A percentile compares a stretch with the other conserved stretches of the same genome.
These are phyloP conservation scores for Tulasnella sp. DNA, from an alignment of 768 basidiomycete genomes.

Conservation along the genomic window DNA sequence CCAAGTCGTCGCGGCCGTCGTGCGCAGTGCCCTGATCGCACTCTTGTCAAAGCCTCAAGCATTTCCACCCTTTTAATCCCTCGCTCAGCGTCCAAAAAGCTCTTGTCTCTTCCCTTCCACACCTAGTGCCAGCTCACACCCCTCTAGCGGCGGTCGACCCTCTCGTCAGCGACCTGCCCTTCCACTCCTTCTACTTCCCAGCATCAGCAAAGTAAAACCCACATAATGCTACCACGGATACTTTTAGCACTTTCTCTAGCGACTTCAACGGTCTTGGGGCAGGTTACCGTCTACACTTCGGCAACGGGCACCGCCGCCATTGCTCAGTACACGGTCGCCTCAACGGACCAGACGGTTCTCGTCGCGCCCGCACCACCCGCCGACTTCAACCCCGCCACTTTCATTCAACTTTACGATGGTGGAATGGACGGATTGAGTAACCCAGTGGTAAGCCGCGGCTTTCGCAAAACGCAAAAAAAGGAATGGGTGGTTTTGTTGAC, in stretches of 20 bases:
- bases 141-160: not conserved
- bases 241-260: not conserved
- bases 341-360: constrained; percentile 5
- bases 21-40: constrained; percentile 1
- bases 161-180: not conserved
- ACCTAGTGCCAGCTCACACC: not conserved
- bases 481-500: not conserved
- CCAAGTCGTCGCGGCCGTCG: constrained; percentile 7
- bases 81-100: not conserved
- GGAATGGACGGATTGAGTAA: constrained; percentile 17
- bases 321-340: not conserved
- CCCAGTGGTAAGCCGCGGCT: constrained; percentile 1
- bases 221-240: not conserved
- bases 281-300: constrained; percentile 12
- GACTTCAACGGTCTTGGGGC: not conserved
- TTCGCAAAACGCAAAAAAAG: not conserved
- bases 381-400: constrained; percentile 1
- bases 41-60: constrained; percentile 1
- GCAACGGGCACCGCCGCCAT: not conserved
- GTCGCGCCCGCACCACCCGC: constrained; percentile 14
- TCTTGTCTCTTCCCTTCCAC: not conserved
- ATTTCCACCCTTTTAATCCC: not conserved
- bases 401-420: constrained; percentile 25
- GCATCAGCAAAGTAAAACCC: not conserved
- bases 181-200: not conserved